These are phyloP conservation scores for Tilletia setariae DNA, from an alignment of 1,284 basidiomycete species.

Conservation along the genomic window DNA sequence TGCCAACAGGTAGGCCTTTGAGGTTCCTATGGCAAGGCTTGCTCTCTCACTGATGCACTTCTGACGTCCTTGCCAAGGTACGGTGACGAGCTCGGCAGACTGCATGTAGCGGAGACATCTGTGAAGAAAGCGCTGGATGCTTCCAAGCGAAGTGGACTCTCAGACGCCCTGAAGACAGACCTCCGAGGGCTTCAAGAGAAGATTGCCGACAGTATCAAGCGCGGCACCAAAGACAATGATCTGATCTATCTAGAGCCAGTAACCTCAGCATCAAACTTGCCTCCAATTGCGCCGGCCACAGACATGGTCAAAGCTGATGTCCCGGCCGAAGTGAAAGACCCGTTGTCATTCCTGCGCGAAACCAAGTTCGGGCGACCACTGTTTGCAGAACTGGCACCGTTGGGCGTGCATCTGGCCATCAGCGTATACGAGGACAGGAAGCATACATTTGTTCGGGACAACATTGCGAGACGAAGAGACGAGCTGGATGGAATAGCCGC, in stretches of 20 bases:
- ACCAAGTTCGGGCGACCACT: constrained; percentile 59
- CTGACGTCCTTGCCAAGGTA: constrained; percentile 24
- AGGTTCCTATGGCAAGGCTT: neutral
- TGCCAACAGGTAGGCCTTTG: constrained; percentile 61
- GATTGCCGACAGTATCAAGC: constrained; percentile 59
- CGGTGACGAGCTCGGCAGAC: constrained; percentile 44
- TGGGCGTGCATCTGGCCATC: constrained; percentile 84
- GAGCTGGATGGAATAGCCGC: constrained; percentile 64
- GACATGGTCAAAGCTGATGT: constrained; percentile 67
- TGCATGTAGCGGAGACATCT: constrained; percentile 55
- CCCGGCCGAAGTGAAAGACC: constrained; percentile 61
- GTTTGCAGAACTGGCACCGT: constrained; percentile 75
- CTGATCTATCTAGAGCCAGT: constrained; percentile 90
- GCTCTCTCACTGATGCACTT: neutral
- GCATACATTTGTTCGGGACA: constrained; percentile 68
- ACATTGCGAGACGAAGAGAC: constrained; percentile 65
- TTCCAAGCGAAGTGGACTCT: constrained; percentile 66
- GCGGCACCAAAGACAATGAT: constrained; percentile 84
- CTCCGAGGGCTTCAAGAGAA: constrained; percentile 68
- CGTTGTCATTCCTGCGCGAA: constrained; percentile 42
- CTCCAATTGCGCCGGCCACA: constrained; percentile 66
- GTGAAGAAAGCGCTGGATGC: constrained; percentile 71
- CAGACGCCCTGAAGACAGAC: constrained; percentile 53
- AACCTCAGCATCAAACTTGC: constrained; percentile 69
- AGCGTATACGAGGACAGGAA: constrained; percentile 86